Percentiles rank a stretch among this genome's conserved stretches.
Conservation (phyloP, 1,284 basidiomycete genomes). For the Puccinia hordei region DNA sequence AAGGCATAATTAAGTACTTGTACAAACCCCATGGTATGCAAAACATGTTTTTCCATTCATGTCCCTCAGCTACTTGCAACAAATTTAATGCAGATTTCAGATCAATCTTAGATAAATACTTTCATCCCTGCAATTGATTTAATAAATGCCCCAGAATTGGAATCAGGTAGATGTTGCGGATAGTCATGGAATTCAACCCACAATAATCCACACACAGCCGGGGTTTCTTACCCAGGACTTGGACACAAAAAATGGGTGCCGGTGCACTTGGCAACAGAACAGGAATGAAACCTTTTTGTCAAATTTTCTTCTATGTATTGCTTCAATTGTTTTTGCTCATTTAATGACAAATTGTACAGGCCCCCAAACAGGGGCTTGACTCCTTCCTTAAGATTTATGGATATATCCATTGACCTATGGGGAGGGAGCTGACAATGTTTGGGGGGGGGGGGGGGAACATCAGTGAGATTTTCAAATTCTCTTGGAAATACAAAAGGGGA, state of each 20-base stretch:
- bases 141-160: slow-evolving; percentile 1
- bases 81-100: slow-evolving; percentile 53
- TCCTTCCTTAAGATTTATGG: slow-evolving; percentile 15
- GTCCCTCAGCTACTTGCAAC: too few species aligned
- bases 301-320: neutral
- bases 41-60: too few species aligned
- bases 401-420: neutral
- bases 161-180: slow-evolving; percentile 51
- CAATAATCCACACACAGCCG: slow-evolving; percentile 38
- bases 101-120: slow-evolving; percentile 55
- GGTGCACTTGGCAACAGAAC: neutral
- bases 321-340: neutral
- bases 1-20: too few species aligned
- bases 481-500: neutral
- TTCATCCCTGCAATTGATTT: neutral
- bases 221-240: slow-evolving; percentile 13
- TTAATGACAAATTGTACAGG: neutral
- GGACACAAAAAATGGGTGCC: slow-evolving; percentile 49
- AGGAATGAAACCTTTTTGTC: slow-evolving; percentile 1
- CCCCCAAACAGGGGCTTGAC: neutral
- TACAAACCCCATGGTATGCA: too few species aligned
- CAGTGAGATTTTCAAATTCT: neutral
- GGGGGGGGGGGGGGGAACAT: neutral
- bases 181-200: slow-evolving; percentile 49
- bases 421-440: slow-evolving; percentile 9